phyloP scores from a whole-genome alignment of 495 filamentous ascomycete genomes.

The Penicillium herquei region DNA sequence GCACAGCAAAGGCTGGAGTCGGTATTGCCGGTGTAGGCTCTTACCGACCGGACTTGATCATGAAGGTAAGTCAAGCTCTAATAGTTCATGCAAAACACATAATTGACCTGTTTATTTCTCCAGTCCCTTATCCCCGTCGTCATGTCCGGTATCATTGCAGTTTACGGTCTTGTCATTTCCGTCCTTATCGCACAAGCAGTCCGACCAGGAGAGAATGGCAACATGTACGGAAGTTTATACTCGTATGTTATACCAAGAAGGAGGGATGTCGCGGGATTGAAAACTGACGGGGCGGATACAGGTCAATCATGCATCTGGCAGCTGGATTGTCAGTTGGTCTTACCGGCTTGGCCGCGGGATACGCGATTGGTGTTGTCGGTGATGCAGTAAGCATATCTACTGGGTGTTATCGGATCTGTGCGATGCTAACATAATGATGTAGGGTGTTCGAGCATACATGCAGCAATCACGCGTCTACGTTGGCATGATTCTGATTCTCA shows the following conservation, averaged over 20 bases:
- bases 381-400: constrained; percentile 60
- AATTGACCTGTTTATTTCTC: constrained; percentile 15
- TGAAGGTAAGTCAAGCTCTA: constrained; percentile 67
- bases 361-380: constrained; percentile 93
- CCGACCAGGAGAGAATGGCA: constrained; percentile 63
- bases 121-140: constrained; percentile 93
- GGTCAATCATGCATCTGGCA: constrained; percentile 89
- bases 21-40: constrained; percentile 93
- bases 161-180: constrained; percentile 94
- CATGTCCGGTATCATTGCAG: constrained; percentile 99
- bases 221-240: constrained; percentile 59
- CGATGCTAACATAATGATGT: constrained; percentile 22
- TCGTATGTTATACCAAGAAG: constrained; percentile 51
- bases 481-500: constrained; percentile 96
- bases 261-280: neutral
- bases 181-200: constrained; percentile 90
- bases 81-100: neutral
- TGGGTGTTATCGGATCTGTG: neutral
- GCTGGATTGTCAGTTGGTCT: constrained; percentile 90
- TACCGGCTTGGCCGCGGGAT: constrained; percentile 91
- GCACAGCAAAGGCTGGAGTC: constrained; percentile 95
- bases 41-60: constrained; percentile 91
- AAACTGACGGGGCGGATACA: constrained; percentile 30
- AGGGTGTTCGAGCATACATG: constrained; percentile 94
- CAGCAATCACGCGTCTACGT: constrained; percentile 93